Evolutionary conservation across 352 stramenopile genomes (phyloP), one percentile per base, ranked within the genome.

Genomic region (Phytopythium oedochilum): DNA sequence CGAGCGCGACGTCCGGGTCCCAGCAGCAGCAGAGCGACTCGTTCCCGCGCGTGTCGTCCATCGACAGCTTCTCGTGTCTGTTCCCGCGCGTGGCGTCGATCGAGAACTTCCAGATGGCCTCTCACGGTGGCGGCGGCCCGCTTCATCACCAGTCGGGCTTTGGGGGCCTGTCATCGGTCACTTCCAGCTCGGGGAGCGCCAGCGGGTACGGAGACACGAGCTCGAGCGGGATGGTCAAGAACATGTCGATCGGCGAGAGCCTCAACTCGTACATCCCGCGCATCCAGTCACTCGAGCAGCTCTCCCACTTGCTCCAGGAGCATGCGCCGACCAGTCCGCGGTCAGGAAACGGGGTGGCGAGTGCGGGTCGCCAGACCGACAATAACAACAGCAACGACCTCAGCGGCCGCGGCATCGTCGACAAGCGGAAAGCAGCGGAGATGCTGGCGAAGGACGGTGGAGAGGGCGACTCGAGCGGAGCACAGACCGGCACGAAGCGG

Each of bases 21-120:
- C 44, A 51, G 26, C 40, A 53, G 47, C 47, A 53, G 31, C 42
- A 18, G 64, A 57, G 47, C 22, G 73, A 83, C 39, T 57, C 61
- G 9, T 82, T 86, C 31, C 81, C 74, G 29, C 83, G 83, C 29
- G 81, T 93, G 46, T 93, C 83, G 34, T 91, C 80, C 9, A 90
- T 93, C 52, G 83, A 93, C 67, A 90, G 78, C 63, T 93, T 93
- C 54, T 88, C 79, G 39, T 91, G 78, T 28, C 49, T 93, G 14
- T 93, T 93, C 53, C 83, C 83, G 17, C 83, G 83, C 32, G 83
- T 93, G 53, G 83, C 78, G 42, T 91, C 80, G 52, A 83, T 93
- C 49, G 83, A 93, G 48, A 88, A 86, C 61, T 93, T 93, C 50
- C 74, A 86, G 55, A 62, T 69, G 38, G 58, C 61, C 10, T 58